phyloP scores from a whole-genome alignment of 208 protist genomes.

The Wallacemonas sp. region DNA sequence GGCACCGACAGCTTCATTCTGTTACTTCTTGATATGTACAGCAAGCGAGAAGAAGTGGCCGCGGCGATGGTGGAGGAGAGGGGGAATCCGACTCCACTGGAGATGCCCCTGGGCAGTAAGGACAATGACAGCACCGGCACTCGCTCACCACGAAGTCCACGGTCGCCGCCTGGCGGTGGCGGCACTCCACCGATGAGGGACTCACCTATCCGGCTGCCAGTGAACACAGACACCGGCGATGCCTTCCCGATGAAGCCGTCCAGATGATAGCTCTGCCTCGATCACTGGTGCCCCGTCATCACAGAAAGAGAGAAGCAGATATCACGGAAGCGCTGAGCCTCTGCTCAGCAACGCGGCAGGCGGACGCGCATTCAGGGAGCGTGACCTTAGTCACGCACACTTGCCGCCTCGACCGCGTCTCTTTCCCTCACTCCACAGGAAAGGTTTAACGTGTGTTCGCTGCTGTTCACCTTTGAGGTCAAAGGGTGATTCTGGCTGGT shows the following conservation, averaged over 20 bases:
- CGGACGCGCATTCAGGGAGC: too few relatives aligned
- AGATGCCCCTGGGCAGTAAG: neutral
- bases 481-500: too few relatives aligned
- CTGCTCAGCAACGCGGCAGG: too few relatives aligned
- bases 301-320: too few relatives aligned
- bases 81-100: conserved; percentile 1
- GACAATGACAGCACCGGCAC: conserved; percentile 9
- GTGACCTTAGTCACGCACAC: too few relatives aligned
- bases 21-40: conserved; percentile 83
- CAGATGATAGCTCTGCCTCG: neutral
- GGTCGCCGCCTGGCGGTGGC: neutral
- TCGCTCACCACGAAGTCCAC: neutral
- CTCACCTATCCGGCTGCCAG: conserved; percentile 39
- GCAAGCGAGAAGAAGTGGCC: conserved; percentile 35
- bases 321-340: too few relatives aligned
- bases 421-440: too few relatives aligned
- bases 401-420: too few relatives aligned
- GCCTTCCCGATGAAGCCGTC: neutral
- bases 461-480: too few relatives aligned
- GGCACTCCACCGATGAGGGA: conserved; percentile 24
- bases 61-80: neutral
- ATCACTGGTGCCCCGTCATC: too few relatives aligned
- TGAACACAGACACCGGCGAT: conserved; percentile 29
- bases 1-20: conserved; percentile 83
- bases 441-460: too few relatives aligned